Evolutionary conservation across 2,329 filamentous ascomycete species (phyloP).

Genomic region (Coccinonectria pachysandricola): DNA sequence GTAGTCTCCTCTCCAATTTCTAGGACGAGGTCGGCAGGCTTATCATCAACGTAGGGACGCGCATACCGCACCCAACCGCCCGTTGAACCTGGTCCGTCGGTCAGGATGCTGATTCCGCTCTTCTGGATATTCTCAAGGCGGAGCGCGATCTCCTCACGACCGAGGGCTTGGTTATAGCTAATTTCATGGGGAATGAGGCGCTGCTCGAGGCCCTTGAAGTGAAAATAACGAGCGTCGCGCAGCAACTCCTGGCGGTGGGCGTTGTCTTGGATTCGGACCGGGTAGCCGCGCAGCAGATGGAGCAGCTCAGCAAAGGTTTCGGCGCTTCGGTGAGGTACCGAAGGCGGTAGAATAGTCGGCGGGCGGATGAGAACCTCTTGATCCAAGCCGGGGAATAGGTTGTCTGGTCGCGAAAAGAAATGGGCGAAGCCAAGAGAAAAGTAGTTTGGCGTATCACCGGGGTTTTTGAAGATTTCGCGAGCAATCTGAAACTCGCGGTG

Average conservation of each 20-base stretch:
- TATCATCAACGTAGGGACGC: conserved; percentile 75
- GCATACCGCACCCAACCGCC: conserved; percentile 63
- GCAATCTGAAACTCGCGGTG: conserved; percentile 81
- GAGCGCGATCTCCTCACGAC: conserved; percentile 65
- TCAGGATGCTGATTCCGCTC: conserved; percentile 61
- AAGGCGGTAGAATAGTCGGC: conserved; percentile 74
- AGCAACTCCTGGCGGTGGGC: conserved; percentile 68
- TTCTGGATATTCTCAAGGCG: conserved; percentile 81
- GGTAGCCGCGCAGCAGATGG: conserved; percentile 74
- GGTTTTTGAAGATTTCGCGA: conserved; percentile 72
- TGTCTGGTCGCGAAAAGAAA: conserved; percentile 71
- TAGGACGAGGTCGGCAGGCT: conserved; percentile 62
- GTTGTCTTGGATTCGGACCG: conserved; percentile 64
- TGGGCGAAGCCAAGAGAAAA: conserved; percentile 84
- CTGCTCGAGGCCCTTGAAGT: conserved; percentile 86
- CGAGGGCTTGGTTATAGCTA: conserved; percentile 60
- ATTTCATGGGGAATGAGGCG: conserved; percentile 69
- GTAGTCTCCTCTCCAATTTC: conserved; percentile 66
- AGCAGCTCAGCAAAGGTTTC: conserved; percentile 76
- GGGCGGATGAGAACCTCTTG: conserved; percentile 71
- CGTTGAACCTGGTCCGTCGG: conserved; percentile 24
- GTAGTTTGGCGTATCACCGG: conserved; percentile 90
- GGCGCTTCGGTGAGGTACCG: conserved; percentile 71
- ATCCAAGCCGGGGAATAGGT: conserved; percentile 79
- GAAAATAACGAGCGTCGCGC: conserved; percentile 83